Evolutionary conservation across 352 stramenopile species (phyloP).

Genomic region (Peronospora farinosa): DNA sequence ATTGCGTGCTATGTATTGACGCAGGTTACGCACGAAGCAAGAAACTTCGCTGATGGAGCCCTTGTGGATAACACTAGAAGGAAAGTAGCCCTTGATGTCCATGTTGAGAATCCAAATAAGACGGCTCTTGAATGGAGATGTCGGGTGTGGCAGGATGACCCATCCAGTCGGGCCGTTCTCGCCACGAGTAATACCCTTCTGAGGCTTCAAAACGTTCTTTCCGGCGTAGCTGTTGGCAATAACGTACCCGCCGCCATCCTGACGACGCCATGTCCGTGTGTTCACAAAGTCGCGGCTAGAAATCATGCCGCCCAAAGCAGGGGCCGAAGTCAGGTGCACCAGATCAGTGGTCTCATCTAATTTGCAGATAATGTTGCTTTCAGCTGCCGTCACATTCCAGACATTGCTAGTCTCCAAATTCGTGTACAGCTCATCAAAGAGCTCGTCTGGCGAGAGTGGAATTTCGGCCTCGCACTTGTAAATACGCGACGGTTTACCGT

Average conservation of each 20-base stretch:
- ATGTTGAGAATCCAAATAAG: slow-evolving; percentile 81
- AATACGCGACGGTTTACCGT: slow-evolving; percentile 64
- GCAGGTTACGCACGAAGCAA: slow-evolving; percentile 77
- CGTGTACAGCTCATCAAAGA: slow-evolving; percentile 74
- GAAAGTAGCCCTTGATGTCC: slow-evolving; percentile 84
- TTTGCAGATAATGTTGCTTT: slow-evolving; percentile 68
- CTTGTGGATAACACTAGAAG: slow-evolving; percentile 69
- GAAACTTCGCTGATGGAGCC: slow-evolving; percentile 70
- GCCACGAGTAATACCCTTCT: slow-evolving; percentile 67
- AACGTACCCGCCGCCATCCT: slow-evolving; percentile 63
- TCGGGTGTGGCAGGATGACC: slow-evolving; percentile 66
- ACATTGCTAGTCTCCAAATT: slow-evolving; percentile 66
- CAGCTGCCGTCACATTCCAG: slow-evolving; percentile 73
- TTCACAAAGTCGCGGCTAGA: slow-evolving; percentile 80
- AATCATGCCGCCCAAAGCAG: slow-evolving; percentile 67
- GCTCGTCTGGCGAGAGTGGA: slow-evolving; percentile 59
- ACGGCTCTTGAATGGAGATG: slow-evolving; percentile 68
- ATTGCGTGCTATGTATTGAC: slow-evolving; percentile 54
- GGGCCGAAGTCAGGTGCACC: slow-evolving; percentile 59
- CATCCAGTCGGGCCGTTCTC: slow-evolving; percentile 73
- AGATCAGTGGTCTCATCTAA: slow-evolving; percentile 68
- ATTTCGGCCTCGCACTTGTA: slow-evolving; percentile 73
- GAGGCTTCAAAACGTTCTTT: slow-evolving; percentile 61
- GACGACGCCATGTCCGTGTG: slow-evolving; percentile 61
- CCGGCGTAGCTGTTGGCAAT: slow-evolving; percentile 57